Conservation (phyloP, 352 stramenopile species). For the Pythium oligandrum region DNA sequence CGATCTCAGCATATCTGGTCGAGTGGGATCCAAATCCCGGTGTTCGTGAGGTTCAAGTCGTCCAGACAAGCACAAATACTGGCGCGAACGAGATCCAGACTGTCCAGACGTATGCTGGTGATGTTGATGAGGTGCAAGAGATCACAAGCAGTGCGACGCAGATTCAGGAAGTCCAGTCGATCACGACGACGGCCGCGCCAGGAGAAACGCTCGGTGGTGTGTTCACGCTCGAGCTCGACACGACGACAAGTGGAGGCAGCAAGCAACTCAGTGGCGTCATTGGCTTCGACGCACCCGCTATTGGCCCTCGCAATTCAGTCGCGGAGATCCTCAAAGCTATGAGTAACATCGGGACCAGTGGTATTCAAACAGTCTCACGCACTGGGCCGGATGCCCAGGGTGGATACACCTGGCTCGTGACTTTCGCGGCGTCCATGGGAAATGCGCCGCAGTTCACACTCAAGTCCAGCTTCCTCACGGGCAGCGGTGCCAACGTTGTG, state of each 20-base stretch:
- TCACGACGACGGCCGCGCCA: conserved; percentile 81
- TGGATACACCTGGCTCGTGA: conserved; percentile 92
- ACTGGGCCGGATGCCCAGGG: conserved; percentile 69
- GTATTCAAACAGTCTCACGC: conserved; percentile 57
- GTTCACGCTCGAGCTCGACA: conserved; percentile 92
- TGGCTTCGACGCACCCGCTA: conserved; percentile 64
- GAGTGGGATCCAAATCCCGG: conserved; percentile 92
- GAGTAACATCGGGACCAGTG: conserved; percentile 56
- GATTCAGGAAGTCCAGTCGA: conserved; percentile 67
- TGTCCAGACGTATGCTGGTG: conserved; percentile 77
- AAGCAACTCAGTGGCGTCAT: conserved; percentile 92
- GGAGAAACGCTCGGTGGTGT: conserved; percentile 82
- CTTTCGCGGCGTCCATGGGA: conserved; percentile 65
- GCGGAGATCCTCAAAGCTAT: conserved; percentile 77
- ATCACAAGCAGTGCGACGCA: conserved; percentile 70
- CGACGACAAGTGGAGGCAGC: conserved; percentile 74
- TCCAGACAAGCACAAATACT: conserved; percentile 74
- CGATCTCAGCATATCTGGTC: conserved; percentile 76
- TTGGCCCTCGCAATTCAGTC: conserved; percentile 42
- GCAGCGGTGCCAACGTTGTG: conserved; percentile 61
- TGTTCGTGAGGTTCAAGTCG: conserved; percentile 84
- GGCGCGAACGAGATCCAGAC: conserved; percentile 93
- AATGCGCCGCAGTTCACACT: conserved; percentile 59
- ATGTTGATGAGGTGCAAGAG: conserved; percentile 89
- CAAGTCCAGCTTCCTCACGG: conserved; percentile 61